Conservation (phyloP, 2,329 filamentous ascomycete genomes). For the Camptophora hylomeconis region DNA sequence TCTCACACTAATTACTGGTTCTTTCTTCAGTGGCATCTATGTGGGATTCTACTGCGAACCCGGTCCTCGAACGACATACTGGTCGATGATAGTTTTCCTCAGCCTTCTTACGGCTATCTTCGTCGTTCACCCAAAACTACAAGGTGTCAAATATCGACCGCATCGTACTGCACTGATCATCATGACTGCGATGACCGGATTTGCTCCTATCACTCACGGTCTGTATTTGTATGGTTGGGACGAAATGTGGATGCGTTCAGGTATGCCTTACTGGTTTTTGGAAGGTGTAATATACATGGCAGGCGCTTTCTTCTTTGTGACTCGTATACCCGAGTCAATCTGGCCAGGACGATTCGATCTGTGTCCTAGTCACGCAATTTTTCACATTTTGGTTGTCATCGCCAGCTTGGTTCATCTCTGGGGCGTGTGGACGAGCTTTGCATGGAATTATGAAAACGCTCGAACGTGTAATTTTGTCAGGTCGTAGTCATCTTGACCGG, state of each 20-base stretch:
- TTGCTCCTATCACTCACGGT: slow-evolving; percentile 23
- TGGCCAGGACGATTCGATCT: slow-evolving; percentile 23
- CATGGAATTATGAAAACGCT: slow-evolving; percentile 20
- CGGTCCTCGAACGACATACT: slow-evolving; percentile 20
- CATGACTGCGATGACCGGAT: slow-evolving; percentile 21
- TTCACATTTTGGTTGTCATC: slow-evolving; percentile 26
- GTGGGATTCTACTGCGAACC: slow-evolving; percentile 25
- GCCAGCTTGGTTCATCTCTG: slow-evolving; percentile 28
- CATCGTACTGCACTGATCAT: slow-evolving; percentile 21
- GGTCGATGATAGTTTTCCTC: slow-evolving; percentile 23
- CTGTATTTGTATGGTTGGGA: slow-evolving; percentile 17
- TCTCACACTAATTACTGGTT: slow-evolving; percentile 21
- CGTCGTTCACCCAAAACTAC: slow-evolving; percentile 24
- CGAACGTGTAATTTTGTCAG: slow-evolving; percentile 8
- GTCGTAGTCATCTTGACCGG: not conserved
- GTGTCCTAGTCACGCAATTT: slow-evolving; percentile 23
- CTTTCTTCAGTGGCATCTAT: slow-evolving; percentile 24
- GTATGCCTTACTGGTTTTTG: slow-evolving; percentile 23
- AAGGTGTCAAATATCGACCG: slow-evolving; percentile 19
- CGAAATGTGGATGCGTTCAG: slow-evolving; percentile 17
- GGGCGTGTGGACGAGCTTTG: slow-evolving; percentile 23
- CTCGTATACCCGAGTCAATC: slow-evolving; percentile 16
- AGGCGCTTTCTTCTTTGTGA: slow-evolving; percentile 20
- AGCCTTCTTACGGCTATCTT: slow-evolving; percentile 20
- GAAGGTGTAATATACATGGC: slow-evolving; percentile 21